phyloP scores from a whole-genome alignment of 2,329 filamentous ascomycete species.

The Calonectria hongkongensis region DNA sequence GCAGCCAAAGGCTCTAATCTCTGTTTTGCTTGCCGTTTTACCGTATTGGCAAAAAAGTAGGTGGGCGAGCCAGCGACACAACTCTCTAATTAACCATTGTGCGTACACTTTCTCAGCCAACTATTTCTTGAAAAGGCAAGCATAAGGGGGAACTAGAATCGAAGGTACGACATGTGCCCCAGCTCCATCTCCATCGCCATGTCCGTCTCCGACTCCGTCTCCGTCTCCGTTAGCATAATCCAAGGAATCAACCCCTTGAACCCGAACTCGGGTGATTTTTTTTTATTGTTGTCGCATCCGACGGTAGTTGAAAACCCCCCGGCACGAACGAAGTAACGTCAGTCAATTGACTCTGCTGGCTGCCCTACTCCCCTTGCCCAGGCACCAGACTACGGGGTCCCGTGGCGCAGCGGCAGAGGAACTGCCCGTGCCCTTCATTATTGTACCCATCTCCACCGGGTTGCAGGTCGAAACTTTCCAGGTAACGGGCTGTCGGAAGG shows the following conservation, averaged over 20 bases:
- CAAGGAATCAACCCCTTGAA: not conserved
- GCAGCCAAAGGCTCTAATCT: constrained; percentile 19
- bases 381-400: constrained; percentile 5
- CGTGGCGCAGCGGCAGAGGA: constrained; percentile 29
- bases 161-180: not conserved
- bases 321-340: constrained; percentile 26
- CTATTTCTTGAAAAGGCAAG: too few relatives aligned
- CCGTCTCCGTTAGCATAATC: constrained; percentile 18
- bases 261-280: constrained; percentile 1
- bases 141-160: too few relatives aligned
- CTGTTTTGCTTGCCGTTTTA: constrained; percentile 13
- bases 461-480: constrained; percentile 29
- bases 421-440: constrained; percentile 20
- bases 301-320: constrained; percentile 28
- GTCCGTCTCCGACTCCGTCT: constrained; percentile 18
- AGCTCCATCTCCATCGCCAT: not conserved
- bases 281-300: constrained; percentile 11
- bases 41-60: constrained; percentile 12
- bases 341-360: not conserved
- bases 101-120: not conserved
- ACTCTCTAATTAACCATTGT: not conserved
- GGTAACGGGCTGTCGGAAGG: constrained; percentile 17
- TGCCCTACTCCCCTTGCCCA: not conserved
- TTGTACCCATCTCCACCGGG: constrained; percentile 23
- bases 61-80: not conserved